phyloP scores from a whole-genome alignment of 169 alveolate species.

The Theileria parva region DNA sequence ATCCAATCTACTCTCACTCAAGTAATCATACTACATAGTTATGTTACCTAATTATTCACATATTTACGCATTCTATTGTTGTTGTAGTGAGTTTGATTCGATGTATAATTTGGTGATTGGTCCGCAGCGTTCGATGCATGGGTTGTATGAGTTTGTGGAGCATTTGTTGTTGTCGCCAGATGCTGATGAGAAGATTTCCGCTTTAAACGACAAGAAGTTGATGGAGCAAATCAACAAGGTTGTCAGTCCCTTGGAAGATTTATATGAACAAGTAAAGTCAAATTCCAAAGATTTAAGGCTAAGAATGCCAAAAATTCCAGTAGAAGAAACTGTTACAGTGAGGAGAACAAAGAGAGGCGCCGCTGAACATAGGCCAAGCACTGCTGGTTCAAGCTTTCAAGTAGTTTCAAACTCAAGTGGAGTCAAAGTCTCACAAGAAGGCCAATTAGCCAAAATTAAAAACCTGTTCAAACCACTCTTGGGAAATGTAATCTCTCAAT shows the following conservation, averaged over 20 bases:
- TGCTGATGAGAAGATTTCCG: conserved; percentile 17
- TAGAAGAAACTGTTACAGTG: neutral
- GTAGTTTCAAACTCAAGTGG: conserved; percentile 27
- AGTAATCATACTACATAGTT: neutral
- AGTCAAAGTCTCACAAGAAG: conserved; percentile 8
- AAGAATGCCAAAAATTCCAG: neutral
- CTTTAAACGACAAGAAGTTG: neutral
- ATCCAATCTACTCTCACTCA: conserved; percentile 1
- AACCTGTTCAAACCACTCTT: neutral
- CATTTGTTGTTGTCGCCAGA: conserved; percentile 27
- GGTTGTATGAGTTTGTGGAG: conserved; percentile 33
- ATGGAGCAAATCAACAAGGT: neutral
- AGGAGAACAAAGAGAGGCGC: neutral
- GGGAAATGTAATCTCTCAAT: neutral
- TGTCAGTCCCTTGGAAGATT: conserved; percentile 17
- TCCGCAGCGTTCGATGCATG: conserved; percentile 53
- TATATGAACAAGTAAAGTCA: conserved; percentile 16
- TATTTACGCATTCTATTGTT: neutral
- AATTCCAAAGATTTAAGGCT: neutral
- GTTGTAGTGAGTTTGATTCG: conserved; percentile 41
- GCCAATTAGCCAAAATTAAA: neutral
- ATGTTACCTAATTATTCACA: conserved; percentile 9
- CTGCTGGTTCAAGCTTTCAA: neutral
- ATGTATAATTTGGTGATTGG: conserved; percentile 40
- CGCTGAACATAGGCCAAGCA: neutral